These are phyloP conservation scores for Pichia sp. DNA, from an alignment of 1,139 yeast genomes.

Conservation along the genomic window DNA sequence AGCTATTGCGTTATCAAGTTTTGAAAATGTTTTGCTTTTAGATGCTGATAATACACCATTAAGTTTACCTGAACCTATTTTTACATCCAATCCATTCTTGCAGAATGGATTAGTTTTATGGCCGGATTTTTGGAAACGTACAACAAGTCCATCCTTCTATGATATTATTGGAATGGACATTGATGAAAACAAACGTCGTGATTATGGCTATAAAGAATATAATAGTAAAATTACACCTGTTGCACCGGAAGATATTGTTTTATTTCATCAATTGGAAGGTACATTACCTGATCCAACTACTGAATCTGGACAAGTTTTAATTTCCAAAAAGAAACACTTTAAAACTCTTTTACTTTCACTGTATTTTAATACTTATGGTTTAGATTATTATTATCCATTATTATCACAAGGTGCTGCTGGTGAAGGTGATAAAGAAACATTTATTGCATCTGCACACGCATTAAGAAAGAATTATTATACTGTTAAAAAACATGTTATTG, in stretches of 20 bases:
- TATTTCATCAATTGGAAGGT: conserved; percentile 62
- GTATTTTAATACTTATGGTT: conserved; percentile 77
- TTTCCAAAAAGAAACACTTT: conserved; percentile 60
- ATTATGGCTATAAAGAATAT: conserved; percentile 29
- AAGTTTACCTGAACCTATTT: conserved; percentile 47
- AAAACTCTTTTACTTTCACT: conserved; percentile 60
- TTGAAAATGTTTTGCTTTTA: conserved; percentile 66
- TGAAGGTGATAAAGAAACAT: conserved; percentile 89
- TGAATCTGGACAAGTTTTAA: conserved; percentile 77
- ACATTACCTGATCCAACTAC: conserved; percentile 76
- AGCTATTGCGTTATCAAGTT: conserved; percentile 68
- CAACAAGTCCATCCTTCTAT: conserved; percentile 56
- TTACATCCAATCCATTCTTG: conserved; percentile 33
- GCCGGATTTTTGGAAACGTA: conserved; percentile 42
- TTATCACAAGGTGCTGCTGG: conserved; percentile 83
- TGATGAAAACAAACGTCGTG: conserved; percentile 30
- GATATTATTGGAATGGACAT: conserved; percentile 44
- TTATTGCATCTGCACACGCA: conserved; percentile 71
- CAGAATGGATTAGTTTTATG: conserved; percentile 42
- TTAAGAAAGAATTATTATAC: conserved; percentile 57
- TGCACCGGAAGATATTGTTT: conserved; percentile 37
- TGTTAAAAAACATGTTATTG: conserved; percentile 41
- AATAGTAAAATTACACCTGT: conserved; percentile 37
- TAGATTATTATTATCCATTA: conserved; percentile 72
- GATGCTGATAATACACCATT: conserved; percentile 75